phyloP scores from a whole-genome alignment of 2,329 filamentous ascomycete genomes.

The Ophioceras dolichostomum region DNA sequence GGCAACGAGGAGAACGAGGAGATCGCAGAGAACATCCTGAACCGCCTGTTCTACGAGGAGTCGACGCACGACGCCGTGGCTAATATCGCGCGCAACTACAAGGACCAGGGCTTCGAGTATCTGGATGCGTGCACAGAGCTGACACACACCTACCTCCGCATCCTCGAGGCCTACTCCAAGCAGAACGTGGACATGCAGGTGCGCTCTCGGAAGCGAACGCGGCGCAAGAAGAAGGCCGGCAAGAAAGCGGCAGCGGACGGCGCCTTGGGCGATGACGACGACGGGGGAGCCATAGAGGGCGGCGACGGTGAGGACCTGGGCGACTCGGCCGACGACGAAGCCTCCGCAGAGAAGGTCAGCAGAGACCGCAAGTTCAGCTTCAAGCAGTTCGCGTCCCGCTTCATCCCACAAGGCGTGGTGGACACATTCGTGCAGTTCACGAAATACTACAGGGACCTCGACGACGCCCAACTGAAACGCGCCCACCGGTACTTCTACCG shows the following conservation, averaged over 20 bases:
- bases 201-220: slow-evolving; percentile 62
- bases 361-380: slow-evolving; percentile 94
- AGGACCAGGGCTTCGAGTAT: slow-evolving; percentile 88
- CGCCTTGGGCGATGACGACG: slow-evolving; percentile 15
- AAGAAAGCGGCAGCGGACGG: slow-evolving; percentile 20
- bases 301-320: slow-evolving; percentile 31
- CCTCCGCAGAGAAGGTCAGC: slow-evolving; percentile 55
- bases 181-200: slow-evolving; percentile 92
- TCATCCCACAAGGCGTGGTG: slow-evolving; percentile 72
- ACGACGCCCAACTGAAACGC: slow-evolving; percentile 71
- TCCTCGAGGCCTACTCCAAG: slow-evolving; percentile 87
- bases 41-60: slow-evolving; percentile 97
- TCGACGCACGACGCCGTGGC: slow-evolving; percentile 81
- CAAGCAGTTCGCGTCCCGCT: slow-evolving; percentile 65
- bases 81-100: slow-evolving; percentile 72
- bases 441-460: slow-evolving; percentile 69
- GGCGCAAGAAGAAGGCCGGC: slow-evolving; percentile 59
- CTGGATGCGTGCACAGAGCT: slow-evolving; percentile 87
- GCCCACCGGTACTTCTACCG: slow-evolving; percentile 91
- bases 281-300: slow-evolving; percentile 37
- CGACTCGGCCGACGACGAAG: slow-evolving; percentile 58
- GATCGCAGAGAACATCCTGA: slow-evolving; percentile 94
- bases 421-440: slow-evolving; percentile 80
- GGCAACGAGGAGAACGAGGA: slow-evolving; percentile 87
- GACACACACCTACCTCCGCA: slow-evolving; percentile 79